These are phyloP conservation scores for Fusarium piperis DNA, from an alignment of 2,329 filamentous ascomycete species.

Conservation along the genomic window DNA sequence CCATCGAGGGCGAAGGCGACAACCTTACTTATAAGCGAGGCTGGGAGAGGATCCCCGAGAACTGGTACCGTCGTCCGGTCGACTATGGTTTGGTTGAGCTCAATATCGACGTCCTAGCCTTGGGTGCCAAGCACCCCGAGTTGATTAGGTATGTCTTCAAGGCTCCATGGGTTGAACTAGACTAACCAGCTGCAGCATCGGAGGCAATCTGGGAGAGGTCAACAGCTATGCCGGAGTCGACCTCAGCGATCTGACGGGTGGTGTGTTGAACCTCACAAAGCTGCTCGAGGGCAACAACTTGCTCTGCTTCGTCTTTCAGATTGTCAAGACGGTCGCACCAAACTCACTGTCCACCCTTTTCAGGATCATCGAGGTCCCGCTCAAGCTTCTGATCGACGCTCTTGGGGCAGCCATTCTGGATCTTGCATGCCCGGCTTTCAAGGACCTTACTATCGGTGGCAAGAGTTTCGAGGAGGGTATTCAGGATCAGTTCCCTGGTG, in stretches of 20 bases:
- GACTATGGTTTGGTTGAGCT: conserved; percentile 12
- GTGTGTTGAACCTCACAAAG: conserved; percentile 13
- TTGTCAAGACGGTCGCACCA: conserved; percentile 6
- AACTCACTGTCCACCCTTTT: conserved; percentile 10
- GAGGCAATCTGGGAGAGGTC: conserved; percentile 14
- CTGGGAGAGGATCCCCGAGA: conserved; percentile 12
- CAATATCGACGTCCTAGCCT: conserved; percentile 6
- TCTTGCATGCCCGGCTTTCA: conserved; percentile 6
- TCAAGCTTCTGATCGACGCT: not conserved
- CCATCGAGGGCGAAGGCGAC: not conserved
- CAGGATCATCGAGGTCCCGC: not conserved
- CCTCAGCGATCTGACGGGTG: conserved; percentile 4
- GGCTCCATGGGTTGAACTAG: accelerated
- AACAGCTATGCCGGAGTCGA: conserved; percentile 19
- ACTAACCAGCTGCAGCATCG: not conserved
- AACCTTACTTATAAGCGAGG: conserved; percentile 18
- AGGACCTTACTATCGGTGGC: conserved; percentile 10
- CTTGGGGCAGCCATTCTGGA: not conserved
- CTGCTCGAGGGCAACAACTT: conserved; percentile 16
- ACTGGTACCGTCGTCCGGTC: conserved; percentile 15
- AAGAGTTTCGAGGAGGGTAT: not conserved
- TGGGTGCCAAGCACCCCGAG: conserved; percentile 16
- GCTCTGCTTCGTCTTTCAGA: conserved; percentile 18
- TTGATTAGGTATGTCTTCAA: not conserved
- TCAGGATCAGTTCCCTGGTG: conserved; percentile 6